phyloP scores from a whole-genome alignment of 176 grass and related monocot genomes.

The Juncus inflexus region DNA sequence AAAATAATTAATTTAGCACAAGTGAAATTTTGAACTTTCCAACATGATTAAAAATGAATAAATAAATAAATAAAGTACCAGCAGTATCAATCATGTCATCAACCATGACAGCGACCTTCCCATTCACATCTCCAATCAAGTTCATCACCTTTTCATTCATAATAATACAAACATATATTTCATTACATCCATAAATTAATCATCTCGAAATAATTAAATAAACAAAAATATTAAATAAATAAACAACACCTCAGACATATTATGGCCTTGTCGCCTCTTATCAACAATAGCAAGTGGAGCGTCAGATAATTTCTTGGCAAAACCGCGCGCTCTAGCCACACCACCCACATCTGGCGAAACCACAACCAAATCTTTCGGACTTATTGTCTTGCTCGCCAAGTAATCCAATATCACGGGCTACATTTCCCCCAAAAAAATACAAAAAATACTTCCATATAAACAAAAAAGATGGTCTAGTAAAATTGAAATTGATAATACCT shows the following conservation, averaged over 20 bases:
- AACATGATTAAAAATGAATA: conserved; percentile 19
- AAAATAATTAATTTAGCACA: background rate
- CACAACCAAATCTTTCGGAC: conserved; percentile 73
- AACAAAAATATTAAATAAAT: background rate
- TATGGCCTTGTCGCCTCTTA: conserved; percentile 98
- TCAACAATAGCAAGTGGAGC: conserved; percentile 92
- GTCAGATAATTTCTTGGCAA: conserved; percentile 87
- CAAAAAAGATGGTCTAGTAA: background rate
- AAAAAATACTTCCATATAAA: conserved; percentile 1
- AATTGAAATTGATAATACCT: conserved; percentile 41
- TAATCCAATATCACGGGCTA: conserved; percentile 99
- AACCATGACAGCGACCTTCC: conserved; percentile 91
- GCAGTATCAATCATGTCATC: conserved; percentile 99
- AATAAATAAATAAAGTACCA: conserved; percentile 29
- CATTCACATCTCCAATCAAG: conserved; percentile 92
- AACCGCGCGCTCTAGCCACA: conserved; percentile 77
- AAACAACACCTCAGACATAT: conserved; percentile 61
- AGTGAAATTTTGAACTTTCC: background rate
- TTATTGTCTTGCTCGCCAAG: conserved; percentile 80
- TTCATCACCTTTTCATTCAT: conserved; percentile 70
- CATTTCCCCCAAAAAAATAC: conserved; percentile 10
- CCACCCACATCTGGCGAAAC: conserved; percentile 98
- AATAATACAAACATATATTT: background rate
- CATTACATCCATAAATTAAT: conserved; percentile 3
- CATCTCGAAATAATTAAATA: background rate